Evolutionary conservation across 306 rosid genomes (phyloP).

Genomic region (Sphenostylis stenocarpa): DNA sequence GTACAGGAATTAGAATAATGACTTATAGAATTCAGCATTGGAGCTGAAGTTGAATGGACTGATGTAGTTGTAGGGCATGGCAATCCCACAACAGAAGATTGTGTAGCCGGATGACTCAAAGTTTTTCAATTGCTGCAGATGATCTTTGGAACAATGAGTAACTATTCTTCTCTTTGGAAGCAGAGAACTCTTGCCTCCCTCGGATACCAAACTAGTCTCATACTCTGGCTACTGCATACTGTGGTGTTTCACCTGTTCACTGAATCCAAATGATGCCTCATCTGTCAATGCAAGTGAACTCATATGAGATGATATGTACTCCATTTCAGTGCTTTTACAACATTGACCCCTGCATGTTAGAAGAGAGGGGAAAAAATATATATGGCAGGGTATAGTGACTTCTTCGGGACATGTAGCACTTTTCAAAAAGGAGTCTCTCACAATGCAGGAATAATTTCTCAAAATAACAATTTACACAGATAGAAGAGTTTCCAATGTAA

Average conservation of each 20-base stretch:
- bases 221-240: slow-evolving; percentile 48
- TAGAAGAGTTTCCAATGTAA: not conserved
- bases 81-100: slow-evolving; percentile 72
- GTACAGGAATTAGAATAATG: slow-evolving; percentile 40
- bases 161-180: slow-evolving; percentile 59
- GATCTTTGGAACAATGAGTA: slow-evolving; percentile 66
- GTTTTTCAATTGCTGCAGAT: slow-evolving; percentile 66
- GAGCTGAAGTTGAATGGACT: slow-evolving; percentile 83
- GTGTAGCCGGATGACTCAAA: slow-evolving; percentile 76
- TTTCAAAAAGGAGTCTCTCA: not conserved
- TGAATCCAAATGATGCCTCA: slow-evolving; percentile 55
- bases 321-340: slow-evolving; percentile 72
- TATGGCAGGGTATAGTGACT: slow-evolving; percentile 42
- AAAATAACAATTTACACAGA: not conserved
- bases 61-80: slow-evolving; percentile 86
- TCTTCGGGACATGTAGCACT: slow-evolving; percentile 12
- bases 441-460: not conserved
- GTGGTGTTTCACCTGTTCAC: slow-evolving; percentile 48
- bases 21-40: slow-evolving; percentile 73
- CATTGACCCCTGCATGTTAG: slow-evolving; percentile 82
- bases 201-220: slow-evolving; percentile 50
- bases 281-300: slow-evolving; percentile 96
- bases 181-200: slow-evolving; percentile 57
- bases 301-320: slow-evolving; percentile 83
- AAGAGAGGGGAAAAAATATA: slow-evolving; percentile 46